A percentile compares a stretch with the other conserved stretches of the same genome.
Evolutionary conservation across 768 basidiomycete species (phyloP).

Genomic region (Dacryopinax spathularia): DNA sequence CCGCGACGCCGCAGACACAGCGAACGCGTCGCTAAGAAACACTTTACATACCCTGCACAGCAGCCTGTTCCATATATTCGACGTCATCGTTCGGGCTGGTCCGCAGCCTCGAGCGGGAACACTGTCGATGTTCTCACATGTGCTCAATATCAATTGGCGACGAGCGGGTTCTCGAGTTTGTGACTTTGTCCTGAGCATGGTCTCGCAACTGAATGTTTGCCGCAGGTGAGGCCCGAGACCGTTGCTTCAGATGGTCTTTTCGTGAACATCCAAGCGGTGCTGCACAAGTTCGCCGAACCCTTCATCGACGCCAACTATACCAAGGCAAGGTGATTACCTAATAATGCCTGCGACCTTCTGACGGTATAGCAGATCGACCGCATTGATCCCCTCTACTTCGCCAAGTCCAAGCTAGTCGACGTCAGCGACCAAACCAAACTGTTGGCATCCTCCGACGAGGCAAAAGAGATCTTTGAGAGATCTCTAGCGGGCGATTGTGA

Average conservation of each 20-base stretch:
- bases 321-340: too few relatives aligned
- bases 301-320: conserved; percentile 85
- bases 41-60: conserved; percentile 79
- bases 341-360: too few relatives aligned
- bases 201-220: too few relatives aligned
- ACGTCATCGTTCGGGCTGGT: conserved; percentile 72
- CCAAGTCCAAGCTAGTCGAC: conserved; percentile 54
- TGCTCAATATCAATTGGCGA: conserved; percentile 61
- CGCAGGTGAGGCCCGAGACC: conserved; percentile 67
- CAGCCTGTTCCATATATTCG: conserved; percentile 70
- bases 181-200: background rate
- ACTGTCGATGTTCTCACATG: conserved; percentile 63
- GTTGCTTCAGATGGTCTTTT: conserved; percentile 88
- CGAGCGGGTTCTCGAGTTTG: conserved; percentile 80
- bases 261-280: conserved; percentile 71
- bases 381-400: conserved; percentile 73
- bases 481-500: conserved; percentile 22
- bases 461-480: conserved; percentile 49
- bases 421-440: conserved; percentile 85
- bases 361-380: conserved; percentile 55
- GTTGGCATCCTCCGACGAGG: conserved; percentile 82
- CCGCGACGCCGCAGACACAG: conserved; percentile 61
- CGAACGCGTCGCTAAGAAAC: conserved; percentile 70
- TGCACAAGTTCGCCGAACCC: conserved; percentile 79
- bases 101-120: conserved; percentile 67